Conservation (phyloP, 1,284 basidiomycete genomes). For the Marasmius sp. region DNA sequence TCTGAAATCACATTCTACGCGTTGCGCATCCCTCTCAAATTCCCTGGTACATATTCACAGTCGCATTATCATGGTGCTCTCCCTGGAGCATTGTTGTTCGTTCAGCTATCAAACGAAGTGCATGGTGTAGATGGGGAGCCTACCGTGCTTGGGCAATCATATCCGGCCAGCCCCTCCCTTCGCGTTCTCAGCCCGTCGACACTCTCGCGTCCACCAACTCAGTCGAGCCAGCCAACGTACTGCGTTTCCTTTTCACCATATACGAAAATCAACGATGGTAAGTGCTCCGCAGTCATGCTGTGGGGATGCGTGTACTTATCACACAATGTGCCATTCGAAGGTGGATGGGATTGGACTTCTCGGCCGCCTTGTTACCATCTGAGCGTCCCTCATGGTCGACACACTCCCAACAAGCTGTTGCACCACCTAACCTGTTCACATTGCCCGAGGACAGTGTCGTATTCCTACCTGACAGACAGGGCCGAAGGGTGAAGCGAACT, state of each 20-base stretch:
- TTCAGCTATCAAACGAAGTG: conserved; percentile 58
- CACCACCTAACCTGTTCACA: conserved; percentile 65
- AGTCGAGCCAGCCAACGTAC: conserved; percentile 33
- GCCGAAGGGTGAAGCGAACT: conserved; percentile 60
- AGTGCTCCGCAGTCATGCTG: neutral
- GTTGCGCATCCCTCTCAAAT: neutral
- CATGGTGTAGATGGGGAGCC: conserved; percentile 60
- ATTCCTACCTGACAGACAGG: conserved; percentile 48
- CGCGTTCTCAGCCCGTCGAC: conserved; percentile 36
- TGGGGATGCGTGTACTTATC: neutral
- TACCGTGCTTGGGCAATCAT: conserved; percentile 50
- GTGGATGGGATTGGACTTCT: conserved; percentile 90
- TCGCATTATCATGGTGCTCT: conserved; percentile 61
- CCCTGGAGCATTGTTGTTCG: conserved; percentile 61
- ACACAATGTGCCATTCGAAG: neutral
- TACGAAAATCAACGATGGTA: conserved; percentile 94
- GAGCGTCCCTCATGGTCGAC: conserved; percentile 91
- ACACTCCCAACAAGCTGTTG: conserved; percentile 51
- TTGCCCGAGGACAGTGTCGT: conserved; percentile 57
- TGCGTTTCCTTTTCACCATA: conserved; percentile 85
- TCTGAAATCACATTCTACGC: too few relatives aligned
- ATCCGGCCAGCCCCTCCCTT: conserved; percentile 53
- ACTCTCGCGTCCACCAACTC: conserved; percentile 31
- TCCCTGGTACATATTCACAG: neutral
- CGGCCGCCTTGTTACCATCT: conserved; percentile 85